These are phyloP conservation scores for Adansonia rubrostipa DNA, from an alignment of 441 rosid genomes.

Conservation along the genomic window DNA sequence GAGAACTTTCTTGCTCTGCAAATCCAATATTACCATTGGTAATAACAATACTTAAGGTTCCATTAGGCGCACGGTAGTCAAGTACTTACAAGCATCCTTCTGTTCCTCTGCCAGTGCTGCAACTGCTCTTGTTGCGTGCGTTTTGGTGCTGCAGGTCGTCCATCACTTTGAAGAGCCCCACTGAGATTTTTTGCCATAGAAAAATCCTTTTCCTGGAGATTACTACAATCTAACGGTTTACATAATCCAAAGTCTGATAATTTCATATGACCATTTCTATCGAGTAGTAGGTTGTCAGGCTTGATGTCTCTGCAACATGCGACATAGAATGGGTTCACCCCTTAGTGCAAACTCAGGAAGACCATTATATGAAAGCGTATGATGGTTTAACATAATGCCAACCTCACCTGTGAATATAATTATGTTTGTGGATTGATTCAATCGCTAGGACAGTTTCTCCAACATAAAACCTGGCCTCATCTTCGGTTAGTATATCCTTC, in stretches of 20 bases:
- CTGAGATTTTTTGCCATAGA: conserved; percentile 63
- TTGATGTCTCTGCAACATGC: conserved; percentile 78
- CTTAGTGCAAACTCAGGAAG: conserved; percentile 14
- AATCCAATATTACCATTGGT: conserved; percentile 7
- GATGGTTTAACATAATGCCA: background rate
- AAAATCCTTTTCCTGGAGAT: conserved; percentile 92
- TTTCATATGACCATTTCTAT: conserved; percentile 92
- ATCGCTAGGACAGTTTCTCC: conserved; percentile 94
- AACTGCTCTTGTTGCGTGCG: conserved; percentile 93
- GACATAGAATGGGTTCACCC: conserved; percentile 21
- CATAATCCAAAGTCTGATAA: conserved; percentile 37
- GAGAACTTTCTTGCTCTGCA: background rate
- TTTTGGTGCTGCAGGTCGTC: conserved; percentile 80
- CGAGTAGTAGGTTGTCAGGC: conserved; percentile 91
- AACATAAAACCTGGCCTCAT: conserved; percentile 90
- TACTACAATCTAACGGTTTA: conserved; percentile 90
- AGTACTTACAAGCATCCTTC: conserved; percentile 90
- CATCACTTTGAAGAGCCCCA: conserved; percentile 93
- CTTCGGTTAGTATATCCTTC: conserved; percentile 86
- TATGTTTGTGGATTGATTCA: conserved; percentile 93
- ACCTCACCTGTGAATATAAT: conserved; percentile 86
- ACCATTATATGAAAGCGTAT: background rate
- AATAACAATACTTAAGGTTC: conserved; percentile 16
- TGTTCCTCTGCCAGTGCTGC: conserved; percentile 91
- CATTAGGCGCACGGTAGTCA: conserved; percentile 16